Evolutionary conservation across 495 filamentous ascomycete species (phyloP), one percentile per base, ranked within the genome.

Genomic region (Acidomyces sp.): DNA sequence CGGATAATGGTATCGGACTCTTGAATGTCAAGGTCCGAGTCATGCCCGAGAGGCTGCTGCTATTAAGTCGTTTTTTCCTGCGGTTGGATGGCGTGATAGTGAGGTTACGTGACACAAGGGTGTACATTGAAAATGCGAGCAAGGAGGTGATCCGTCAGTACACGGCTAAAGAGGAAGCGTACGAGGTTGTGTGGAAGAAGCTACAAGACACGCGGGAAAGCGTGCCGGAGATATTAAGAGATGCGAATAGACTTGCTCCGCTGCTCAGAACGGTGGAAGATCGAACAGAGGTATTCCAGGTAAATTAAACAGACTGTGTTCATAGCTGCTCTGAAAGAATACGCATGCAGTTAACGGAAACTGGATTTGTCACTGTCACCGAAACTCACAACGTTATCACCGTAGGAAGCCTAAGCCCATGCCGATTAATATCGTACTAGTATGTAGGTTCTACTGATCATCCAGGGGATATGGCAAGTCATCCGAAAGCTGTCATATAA

Each of bases 1-100:
- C 93, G 28, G 90, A 97, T 57, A 97, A 97, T 58, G 90, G 90
- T 19, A 88, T 95, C 45, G 75, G 85, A 4, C 70, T 93, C 58
- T 58, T 92, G 9, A 87, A 75, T 18, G 79, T 79, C 62, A 96
- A 96, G 65, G 63, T 95, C 32, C 69, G 90, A 34, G 90, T 94
- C 34, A 94, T 95, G 83, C 82, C 82, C 23, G 72, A 74, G 41
- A 66, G 90, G 30, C 72, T 96, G 54, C 69, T 97, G 38, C 66
- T 96, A 26, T 69, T 97, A 7, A 74, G 71, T 33, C 68, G 92
- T n/a, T 80, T 93, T 58, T 97, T 92, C 63, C 81, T 97, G 77
- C 68, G 90, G 45, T 65, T 97, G 27, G 90, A 97, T 51, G 78
- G 80, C 39, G 90, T 97, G 16, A 48, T 97, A 34, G 71, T 93